Evolutionary conservation across 768 basidiomycete species (phyloP), one percentile per base, ranked within the genome.

Genomic region (Tricholomella constricta): DNA sequence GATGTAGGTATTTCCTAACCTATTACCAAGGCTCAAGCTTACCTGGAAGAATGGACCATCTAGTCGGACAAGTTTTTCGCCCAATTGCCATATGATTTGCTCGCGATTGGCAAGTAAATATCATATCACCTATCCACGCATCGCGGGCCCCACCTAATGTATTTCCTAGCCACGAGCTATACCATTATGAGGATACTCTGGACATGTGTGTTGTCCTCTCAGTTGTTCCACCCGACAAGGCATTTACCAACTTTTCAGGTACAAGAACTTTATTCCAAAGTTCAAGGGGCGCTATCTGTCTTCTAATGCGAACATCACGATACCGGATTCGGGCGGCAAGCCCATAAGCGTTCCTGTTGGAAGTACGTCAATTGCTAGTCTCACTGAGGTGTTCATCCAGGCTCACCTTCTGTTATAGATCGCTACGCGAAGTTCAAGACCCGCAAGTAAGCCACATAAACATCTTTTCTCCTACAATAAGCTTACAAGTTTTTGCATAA

Each of bases 301-400:
- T 1, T 90, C 86, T 2, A 96, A 96, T 61, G 89, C 32, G 50
- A 90, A 95, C 70, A 90, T 96, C 64, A 93, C 91, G 2, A 63
- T 88, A 10, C 56, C 75, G 14, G 77, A 80, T 60, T 61, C 69
- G 29, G 52, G 72, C n/a, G 71, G 72, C 27, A 61, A 73, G 29
- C 62, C 66, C 3, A 68, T 72, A 25, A 74, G 57, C 42, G 63
- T 68, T 5, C 71, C 75, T 2, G 69, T 77, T 45, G 80, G 74
- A 38, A 68, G 72, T 72, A 54, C 41, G 65, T 54, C 25, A 25
- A n/a, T 6, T 42, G 22, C 5, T 37, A n/a, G 41, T 14, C 11
- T 19, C 20, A 25, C 17, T 12, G 19, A 15, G 2, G 1, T 35
- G 3, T n/a, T 35, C 17, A 12, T 22, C 12, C 29, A 9, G 9